phyloP scores from a whole-genome alignment of 164 flowering plant species.

The Saururus chinensis region DNA sequence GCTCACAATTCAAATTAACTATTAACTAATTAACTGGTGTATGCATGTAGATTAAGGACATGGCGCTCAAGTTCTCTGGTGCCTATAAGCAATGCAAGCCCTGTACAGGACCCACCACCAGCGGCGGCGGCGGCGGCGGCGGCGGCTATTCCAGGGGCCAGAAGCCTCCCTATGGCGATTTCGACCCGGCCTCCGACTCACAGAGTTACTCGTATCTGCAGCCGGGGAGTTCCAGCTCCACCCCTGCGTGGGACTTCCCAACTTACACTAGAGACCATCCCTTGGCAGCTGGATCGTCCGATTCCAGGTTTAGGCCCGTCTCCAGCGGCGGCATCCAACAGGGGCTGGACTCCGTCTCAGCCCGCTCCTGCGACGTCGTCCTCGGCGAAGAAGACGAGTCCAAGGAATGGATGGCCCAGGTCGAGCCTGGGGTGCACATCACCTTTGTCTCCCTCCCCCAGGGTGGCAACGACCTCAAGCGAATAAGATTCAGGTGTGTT shows the following conservation, averaged over 20 bases:
- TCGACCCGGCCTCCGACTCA: constrained; percentile 75
- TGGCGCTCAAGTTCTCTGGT: constrained; percentile 89
- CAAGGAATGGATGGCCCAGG: constrained; percentile 99
- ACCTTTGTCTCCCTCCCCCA: constrained; percentile 88
- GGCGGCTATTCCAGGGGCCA: constrained; percentile 32
- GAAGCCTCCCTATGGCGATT: constrained; percentile 56
- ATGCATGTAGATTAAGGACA: constrained; percentile 77
- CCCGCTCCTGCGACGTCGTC: constrained; percentile 45
- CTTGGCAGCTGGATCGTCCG: constrained; percentile 5
- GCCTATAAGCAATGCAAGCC: constrained; percentile 67
- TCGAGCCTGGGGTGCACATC: constrained; percentile 97
- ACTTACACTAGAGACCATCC: constrained; percentile 20
- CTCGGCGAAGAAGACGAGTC: constrained; percentile 70
- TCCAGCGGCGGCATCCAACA: constrained; percentile 40
- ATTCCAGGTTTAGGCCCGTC: constrained; percentile 37
- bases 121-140: constrained; percentile 14
- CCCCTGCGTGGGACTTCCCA: constrained; percentile 86
- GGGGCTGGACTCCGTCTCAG: constrained; percentile 30
- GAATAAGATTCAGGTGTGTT: constrained; percentile 82
- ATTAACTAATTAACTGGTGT: not conserved
- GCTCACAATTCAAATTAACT: not conserved
- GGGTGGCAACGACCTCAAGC: constrained; percentile 90
- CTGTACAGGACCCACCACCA: constrained; percentile 28
- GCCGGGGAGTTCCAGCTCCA: constrained; percentile 70
- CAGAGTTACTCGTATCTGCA: constrained; percentile 48